Evolutionary conservation across 192 early-diverging fungal species (phyloP).

Genomic region (Entomortierella parvispora): DNA sequence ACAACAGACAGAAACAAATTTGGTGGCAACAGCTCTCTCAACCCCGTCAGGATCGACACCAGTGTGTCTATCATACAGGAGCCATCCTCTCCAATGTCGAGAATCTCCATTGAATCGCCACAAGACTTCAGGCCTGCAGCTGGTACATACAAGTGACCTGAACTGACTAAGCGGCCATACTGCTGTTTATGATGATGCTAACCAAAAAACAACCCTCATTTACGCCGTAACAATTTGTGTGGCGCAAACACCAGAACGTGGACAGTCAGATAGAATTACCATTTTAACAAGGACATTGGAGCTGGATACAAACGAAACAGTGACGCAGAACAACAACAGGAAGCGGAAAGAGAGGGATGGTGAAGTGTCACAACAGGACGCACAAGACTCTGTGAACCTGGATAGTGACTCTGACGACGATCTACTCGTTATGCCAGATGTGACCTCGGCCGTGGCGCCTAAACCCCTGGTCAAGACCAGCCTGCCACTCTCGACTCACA

Average conservation of each 20-base stretch:
- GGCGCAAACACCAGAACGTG: too few relatives aligned
- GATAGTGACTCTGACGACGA: constrained; percentile 40
- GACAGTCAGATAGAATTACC: too few relatives aligned
- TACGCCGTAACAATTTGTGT: too few relatives aligned
- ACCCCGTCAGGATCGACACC: neutral
- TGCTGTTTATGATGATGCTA: too few relatives aligned
- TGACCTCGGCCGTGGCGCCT: too few relatives aligned
- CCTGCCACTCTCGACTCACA: neutral
- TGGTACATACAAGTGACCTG: too few relatives aligned
- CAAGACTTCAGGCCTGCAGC: too few relatives aligned
- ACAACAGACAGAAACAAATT: constrained; percentile 8
- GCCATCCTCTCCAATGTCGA: constrained; percentile 1
- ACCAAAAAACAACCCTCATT: too few relatives aligned
- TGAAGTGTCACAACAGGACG: neutral
- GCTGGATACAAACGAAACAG: too few relatives aligned
- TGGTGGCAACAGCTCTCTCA: constrained; percentile 29
- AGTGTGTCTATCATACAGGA: constrained; percentile 1
- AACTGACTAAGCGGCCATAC: too few relatives aligned
- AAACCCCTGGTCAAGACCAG: neutral
- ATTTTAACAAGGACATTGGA: too few relatives aligned
- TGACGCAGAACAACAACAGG: neutral
- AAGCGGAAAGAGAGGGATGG: constrained; percentile 10
- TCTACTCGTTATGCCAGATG: constrained; percentile 8
- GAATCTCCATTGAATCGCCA: too few relatives aligned
- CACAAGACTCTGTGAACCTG: constrained; percentile 4